phyloP scores from a whole-genome alignment of 805 yeast species.

The Yamadazyma paraphyllophila region DNA sequence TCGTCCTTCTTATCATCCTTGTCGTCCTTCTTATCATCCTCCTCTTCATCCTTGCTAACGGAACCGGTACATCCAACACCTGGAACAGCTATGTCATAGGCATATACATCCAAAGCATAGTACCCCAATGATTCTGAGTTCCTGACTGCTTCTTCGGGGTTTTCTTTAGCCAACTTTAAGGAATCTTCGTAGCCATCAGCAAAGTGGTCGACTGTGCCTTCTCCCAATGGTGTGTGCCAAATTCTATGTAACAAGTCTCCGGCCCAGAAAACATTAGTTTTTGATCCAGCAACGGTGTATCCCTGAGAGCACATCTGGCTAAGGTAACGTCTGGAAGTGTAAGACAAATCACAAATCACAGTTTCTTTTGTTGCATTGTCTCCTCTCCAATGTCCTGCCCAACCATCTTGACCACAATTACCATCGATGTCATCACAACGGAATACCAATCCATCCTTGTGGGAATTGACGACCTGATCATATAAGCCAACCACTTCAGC shows the following conservation, averaged over 20 bases:
- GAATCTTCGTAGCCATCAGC: conserved; percentile 33
- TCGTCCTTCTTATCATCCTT: not conserved
- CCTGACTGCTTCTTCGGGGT: conserved; percentile 32
- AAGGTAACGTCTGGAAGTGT: conserved; percentile 27
- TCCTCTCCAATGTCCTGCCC: conserved; percentile 42
- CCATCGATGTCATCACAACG: conserved; percentile 43
- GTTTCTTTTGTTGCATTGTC: conserved; percentile 33
- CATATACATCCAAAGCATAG: conserved; percentile 19
- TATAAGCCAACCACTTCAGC: conserved; percentile 36
- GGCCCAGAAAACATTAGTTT: conserved; percentile 27
- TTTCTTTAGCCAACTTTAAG: conserved; percentile 29
- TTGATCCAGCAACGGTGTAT: conserved; percentile 22
- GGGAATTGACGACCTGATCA: conserved; percentile 27
- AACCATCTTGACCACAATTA: conserved; percentile 29
- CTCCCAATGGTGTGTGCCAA: conserved; percentile 34
- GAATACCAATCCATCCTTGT: conserved; percentile 28
- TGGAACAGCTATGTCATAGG: conserved; percentile 20
- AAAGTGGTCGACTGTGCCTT: conserved; percentile 33
- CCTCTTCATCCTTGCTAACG: not conserved
- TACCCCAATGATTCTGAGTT: conserved; percentile 15
- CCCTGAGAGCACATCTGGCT: conserved; percentile 36
- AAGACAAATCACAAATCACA: conserved; percentile 40
- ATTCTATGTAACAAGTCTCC: conserved; percentile 40
- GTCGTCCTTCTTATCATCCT: not conserved
- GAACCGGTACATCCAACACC: conserved; percentile 19